These are phyloP conservation scores for Phaeosphaeriaceae sp. DNA, from an alignment of 2,329 filamentous ascomycete species.

Conservation along the genomic window DNA sequence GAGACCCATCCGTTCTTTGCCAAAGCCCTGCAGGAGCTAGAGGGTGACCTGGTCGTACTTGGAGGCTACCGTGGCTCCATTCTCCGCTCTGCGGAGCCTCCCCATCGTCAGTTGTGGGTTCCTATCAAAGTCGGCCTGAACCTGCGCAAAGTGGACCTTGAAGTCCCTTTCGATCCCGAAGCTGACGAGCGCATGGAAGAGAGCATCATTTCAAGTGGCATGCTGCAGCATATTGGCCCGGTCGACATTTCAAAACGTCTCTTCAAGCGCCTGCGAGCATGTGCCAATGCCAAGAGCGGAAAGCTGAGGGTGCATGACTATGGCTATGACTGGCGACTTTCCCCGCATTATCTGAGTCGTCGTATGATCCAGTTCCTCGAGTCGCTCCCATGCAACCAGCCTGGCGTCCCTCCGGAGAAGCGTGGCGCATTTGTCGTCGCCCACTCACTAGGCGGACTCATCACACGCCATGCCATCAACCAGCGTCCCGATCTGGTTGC, in stretches of 20 bases:
- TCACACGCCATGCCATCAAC: conserved; percentile 88
- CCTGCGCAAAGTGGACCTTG: conserved; percentile 87
- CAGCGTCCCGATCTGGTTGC: conserved; percentile 82
- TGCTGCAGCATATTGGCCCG: conserved; percentile 89
- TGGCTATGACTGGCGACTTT: conserved; percentile 93
- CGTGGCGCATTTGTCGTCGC: conserved; percentile 82
- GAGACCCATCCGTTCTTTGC: conserved; percentile 59
- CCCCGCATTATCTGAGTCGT: conserved; percentile 75
- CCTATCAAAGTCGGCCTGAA: conserved; percentile 93
- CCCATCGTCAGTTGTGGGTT: conserved; percentile 90
- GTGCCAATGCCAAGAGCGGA: conserved; percentile 74
- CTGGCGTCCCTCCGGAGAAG: conserved; percentile 58
- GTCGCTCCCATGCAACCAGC: conserved; percentile 75
- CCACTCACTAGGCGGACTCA: conserved; percentile 85
- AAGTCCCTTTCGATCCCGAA: conserved; percentile 80
- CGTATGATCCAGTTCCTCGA: conserved; percentile 77
- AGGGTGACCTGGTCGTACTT: conserved; percentile 85
- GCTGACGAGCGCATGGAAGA: conserved; percentile 86
- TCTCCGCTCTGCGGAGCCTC: conserved; percentile 80
- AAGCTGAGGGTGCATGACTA: conserved; percentile 85
- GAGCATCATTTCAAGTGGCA: conserved; percentile 82
- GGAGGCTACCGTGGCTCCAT: conserved; percentile 92
- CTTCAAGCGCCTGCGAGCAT: conserved; percentile 77
- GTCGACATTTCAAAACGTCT: conserved; percentile 87
- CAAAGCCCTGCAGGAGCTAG: conserved; percentile 70